Base-by-base conservation (phyloP, 495 filamentous ascomycete species). In the Penicillium arizonense region DNA sequence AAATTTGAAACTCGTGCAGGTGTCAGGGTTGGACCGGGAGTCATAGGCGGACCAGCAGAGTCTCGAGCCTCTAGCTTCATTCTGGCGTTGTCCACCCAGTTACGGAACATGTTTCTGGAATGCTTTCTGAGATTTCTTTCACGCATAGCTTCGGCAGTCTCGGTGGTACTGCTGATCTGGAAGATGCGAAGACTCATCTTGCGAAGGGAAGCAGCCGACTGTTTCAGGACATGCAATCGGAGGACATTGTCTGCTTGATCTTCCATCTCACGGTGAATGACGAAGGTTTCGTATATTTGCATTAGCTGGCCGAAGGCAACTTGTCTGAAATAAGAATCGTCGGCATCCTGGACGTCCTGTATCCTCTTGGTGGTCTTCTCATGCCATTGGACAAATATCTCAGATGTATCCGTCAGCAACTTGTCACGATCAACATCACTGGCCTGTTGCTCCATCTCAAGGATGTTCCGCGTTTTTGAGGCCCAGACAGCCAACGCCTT, bases 61-160 rank as follows among this genome's bases (percentile, higher is more conserved):
- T 74, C 72, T 41, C 63, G 67, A 34, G 63, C 66, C 46, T 69
- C 69, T 11, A 71, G 47, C 36, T 64, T 67, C 23, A 72, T 48
- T 41, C 67, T 77, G 6, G 78, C 64, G 52, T 74, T 77, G 8
- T 82, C 74, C 12, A 75, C 66, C 85, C 85, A 88, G 42, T 72
- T 69, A 34, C 76, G 79, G 56, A 88, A 78, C n/a, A 82, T 71
- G 43, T 71, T 77, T 50, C 81, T 73, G 18, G 77, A 68, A 59
- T 82, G 73, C 53, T 76, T 81, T 53, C 81, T 76, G 13, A 78
- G 65, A 40, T 76, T 83, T 67, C 83, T 77, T 34, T 77, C 77
- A 46, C 77, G 76, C 59, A 88, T 71, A 21, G 75, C 74, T 48
- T 78, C 76, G 2, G 81, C 75, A 10, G 77, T 78, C 39, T 80